Evolutionary conservation across 768 basidiomycete genomes (phyloP).

Genomic region (Rhizopogon sp.): DNA sequence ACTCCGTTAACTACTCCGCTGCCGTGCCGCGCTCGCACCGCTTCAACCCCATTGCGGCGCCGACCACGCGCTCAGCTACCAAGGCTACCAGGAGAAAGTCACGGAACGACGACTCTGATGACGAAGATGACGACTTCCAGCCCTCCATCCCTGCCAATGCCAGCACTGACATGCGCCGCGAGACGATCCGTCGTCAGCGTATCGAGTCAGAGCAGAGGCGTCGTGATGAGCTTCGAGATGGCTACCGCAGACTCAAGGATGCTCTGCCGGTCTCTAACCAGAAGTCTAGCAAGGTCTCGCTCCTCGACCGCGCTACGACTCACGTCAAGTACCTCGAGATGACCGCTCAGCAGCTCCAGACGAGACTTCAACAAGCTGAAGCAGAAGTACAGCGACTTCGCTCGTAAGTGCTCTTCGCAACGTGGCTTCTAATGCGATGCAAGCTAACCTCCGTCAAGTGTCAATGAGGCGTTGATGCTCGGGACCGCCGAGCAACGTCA

Average conservation of each 20-base stretch:
- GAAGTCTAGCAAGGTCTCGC: constrained; percentile 88
- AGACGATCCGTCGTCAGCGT: constrained; percentile 87
- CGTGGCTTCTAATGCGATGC: background rate
- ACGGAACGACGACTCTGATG: constrained; percentile 65
- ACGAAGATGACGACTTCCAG: constrained; percentile 73
- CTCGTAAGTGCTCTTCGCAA: constrained; percentile 31
- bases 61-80: constrained; percentile 48
- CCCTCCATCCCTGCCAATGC: constrained; percentile 38
- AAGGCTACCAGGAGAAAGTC: constrained; percentile 42
- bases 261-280: constrained; percentile 86
- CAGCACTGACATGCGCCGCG: constrained; percentile 70
- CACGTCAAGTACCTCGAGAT: constrained; percentile 87
- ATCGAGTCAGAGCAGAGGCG: constrained; percentile 93
- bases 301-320: constrained; percentile 83
- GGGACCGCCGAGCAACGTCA: constrained; percentile 72
- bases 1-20: constrained; percentile 48
- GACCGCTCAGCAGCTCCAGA: constrained; percentile 70
- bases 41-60: constrained; percentile 65
- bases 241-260: constrained; percentile 87
- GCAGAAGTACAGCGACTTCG: constrained; percentile 77
- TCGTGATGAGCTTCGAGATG: constrained; percentile 89
- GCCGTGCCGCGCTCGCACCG: constrained; percentile 72
- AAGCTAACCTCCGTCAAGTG: constrained; percentile 30
- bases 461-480: constrained; percentile 89
- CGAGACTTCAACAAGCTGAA: constrained; percentile 72